phyloP scores from a whole-genome alignment of 2,329 filamentous ascomycete genomes.

The Microsporum canis region DNA sequence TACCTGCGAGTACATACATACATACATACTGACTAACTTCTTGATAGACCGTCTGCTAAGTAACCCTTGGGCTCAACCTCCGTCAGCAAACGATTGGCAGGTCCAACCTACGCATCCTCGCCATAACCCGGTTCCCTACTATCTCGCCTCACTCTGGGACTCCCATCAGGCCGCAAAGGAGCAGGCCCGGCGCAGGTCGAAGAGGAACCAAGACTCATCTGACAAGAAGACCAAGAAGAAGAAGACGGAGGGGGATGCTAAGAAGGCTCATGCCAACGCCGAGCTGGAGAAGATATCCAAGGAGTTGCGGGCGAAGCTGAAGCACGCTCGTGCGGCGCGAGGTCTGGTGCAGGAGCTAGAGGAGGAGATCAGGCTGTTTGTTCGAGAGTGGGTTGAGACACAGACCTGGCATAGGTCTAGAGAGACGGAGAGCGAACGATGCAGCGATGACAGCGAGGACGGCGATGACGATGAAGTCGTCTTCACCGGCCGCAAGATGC shows the following conservation, averaged over 20 bases:
- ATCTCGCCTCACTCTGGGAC: slow-evolving; percentile 79
- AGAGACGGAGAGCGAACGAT: slow-evolving; percentile 4
- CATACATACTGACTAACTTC: neutral
- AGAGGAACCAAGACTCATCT: slow-evolving; percentile 19
- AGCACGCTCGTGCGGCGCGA: slow-evolving; percentile 66
- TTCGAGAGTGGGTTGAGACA: slow-evolving; percentile 48
- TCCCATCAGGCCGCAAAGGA: slow-evolving; percentile 38
- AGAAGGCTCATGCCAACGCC: slow-evolving; percentile 28
- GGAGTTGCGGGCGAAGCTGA: slow-evolving; percentile 68
- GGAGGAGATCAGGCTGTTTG: slow-evolving; percentile 66
- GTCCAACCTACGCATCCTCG: slow-evolving; percentile 70
- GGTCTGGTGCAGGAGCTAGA: slow-evolving; percentile 74
- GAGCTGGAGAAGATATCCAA: slow-evolving; percentile 52
- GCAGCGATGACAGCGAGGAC: slow-evolving; percentile 9
- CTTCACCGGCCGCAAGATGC: slow-evolving; percentile 61
- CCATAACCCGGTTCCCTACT: slow-evolving; percentile 67
- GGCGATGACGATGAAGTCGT: slow-evolving; percentile 78
- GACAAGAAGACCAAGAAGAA: slow-evolving; percentile 25
- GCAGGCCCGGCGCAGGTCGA: slow-evolving; percentile 22
- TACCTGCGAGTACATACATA: no score
- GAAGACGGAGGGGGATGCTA: slow-evolving; percentile 8
- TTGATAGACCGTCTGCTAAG: slow-evolving; percentile 64
- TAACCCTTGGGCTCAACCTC: slow-evolving; percentile 78
- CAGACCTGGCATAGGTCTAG: slow-evolving; percentile 37
- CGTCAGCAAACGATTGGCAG: slow-evolving; percentile 70